phyloP scores from a whole-genome alignment of 2,329 filamentous ascomycete species.

The Teratosphaeria gauchensis region DNA sequence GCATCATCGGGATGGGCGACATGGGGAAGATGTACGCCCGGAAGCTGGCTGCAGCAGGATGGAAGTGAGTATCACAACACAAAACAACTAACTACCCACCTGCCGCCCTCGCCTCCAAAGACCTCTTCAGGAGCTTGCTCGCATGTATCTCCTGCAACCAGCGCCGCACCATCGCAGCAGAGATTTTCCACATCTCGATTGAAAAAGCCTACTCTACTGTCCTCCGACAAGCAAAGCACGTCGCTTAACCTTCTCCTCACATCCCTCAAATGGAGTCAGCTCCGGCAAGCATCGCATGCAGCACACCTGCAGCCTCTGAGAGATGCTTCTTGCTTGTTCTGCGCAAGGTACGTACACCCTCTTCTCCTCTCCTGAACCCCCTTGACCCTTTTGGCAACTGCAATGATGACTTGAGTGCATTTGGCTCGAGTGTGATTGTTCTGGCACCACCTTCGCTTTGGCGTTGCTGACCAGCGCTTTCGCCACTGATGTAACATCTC shows the following conservation, averaged over 20 bases:
- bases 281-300: too few relatives aligned
- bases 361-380: background rate
- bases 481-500: slow-evolving; percentile 98
- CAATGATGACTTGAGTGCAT: slow-evolving; percentile 99
- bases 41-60: slow-evolving; percentile 79
- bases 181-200: background rate
- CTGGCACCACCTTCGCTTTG: slow-evolving; percentile 64
- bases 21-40: slow-evolving; percentile 99
- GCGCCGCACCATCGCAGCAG: background rate
- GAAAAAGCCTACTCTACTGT: too few relatives aligned
- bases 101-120: too few relatives aligned
- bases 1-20: slow-evolving; percentile 97
- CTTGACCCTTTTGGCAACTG: slow-evolving; percentile 19
- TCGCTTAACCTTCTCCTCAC: too few relatives aligned
- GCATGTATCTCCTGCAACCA: slow-evolving; percentile 6
- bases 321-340: background rate
- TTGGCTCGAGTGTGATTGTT: slow-evolving; percentile 96
- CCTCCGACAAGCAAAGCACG: too few relatives aligned
- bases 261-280: too few relatives aligned
- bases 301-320: too few relatives aligned
- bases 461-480: slow-evolving; percentile 40
- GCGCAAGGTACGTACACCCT: background rate
- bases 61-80: slow-evolving; percentile 62
- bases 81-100: too few relatives aligned
- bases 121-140: too few relatives aligned